These are phyloP conservation scores for Rickenella mellea DNA, from an alignment of 768 basidiomycete species.

Conservation along the genomic window DNA sequence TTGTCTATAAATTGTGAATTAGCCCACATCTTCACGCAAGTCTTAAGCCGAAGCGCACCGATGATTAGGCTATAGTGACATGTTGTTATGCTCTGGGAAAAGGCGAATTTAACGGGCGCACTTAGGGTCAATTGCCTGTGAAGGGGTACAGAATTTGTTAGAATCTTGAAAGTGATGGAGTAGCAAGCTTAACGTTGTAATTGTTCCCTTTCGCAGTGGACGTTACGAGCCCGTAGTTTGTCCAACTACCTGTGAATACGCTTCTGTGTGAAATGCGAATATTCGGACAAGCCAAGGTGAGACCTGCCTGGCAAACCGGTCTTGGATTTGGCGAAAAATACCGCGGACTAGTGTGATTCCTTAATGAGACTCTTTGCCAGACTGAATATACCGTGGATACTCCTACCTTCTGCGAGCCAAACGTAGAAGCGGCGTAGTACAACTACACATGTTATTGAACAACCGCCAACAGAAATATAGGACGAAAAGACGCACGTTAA, in stretches of 20 bases:
- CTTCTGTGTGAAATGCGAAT: not conserved
- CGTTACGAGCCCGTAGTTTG: constrained; percentile 38
- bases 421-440: constrained; percentile 45
- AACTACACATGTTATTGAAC: constrained; percentile 23
- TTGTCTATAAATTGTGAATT: constrained; percentile 18
- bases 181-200: constrained; percentile 29
- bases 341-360: constrained; percentile 29
- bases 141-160: not conserved
- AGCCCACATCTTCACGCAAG: not conserved
- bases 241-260: constrained; percentile 17
- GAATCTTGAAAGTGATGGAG: not conserved
- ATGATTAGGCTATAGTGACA: constrained; percentile 14
- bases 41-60: constrained; percentile 15
- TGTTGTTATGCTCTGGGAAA: not conserved
- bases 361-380: not conserved
- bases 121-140: constrained; percentile 46
- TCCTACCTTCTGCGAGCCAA: constrained; percentile 39
- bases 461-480: not conserved
- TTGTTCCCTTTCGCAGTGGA: constrained; percentile 26
- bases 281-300: not conserved
- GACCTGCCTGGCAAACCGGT: constrained; percentile 30
- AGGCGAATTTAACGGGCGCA: constrained; percentile 14
- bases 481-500: constrained; percentile 9
- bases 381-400: not conserved
- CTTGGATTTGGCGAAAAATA: constrained; percentile 43